Percentiles rank a stretch among this genome's conserved stretches.
Evolutionary conservation across 2,329 filamentous ascomycete species (phyloP).

Genomic region (Monosporascus sp.): DNA sequence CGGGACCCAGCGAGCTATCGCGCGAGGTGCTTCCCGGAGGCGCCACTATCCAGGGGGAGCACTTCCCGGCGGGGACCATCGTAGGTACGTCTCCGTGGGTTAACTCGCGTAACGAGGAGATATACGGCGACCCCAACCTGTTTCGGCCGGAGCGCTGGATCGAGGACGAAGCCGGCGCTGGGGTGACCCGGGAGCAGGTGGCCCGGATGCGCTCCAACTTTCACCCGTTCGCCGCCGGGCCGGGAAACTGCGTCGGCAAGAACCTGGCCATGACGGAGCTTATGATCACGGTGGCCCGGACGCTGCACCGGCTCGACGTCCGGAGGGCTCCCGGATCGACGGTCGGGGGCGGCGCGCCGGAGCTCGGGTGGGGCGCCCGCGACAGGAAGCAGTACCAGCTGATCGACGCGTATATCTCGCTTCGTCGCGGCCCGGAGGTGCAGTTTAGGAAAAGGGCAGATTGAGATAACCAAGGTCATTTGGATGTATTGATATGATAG

Average conservation of each 20-base stretch:
- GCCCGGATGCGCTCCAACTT: slow-evolving; percentile 5
- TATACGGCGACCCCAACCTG: slow-evolving; percentile 9
- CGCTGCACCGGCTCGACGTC: slow-evolving; percentile 16
- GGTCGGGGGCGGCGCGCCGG: slow-evolving; percentile 9
- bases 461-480: too few species aligned
- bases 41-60: slow-evolving; percentile 9
- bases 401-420: slow-evolving; percentile 17
- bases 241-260: slow-evolving; percentile 13
- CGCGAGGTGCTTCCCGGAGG: slow-evolving; percentile 19
- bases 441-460: slow-evolving; percentile 16
- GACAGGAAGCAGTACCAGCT: slow-evolving; percentile 17
- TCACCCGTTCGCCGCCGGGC: slow-evolving; percentile 14
- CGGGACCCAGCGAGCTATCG: slow-evolving; percentile 10
- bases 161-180: slow-evolving; percentile 1
- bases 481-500: too few species aligned
- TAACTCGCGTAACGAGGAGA: slow-evolving; percentile 4
- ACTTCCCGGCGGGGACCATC: slow-evolving; percentile 17
- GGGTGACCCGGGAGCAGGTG: slow-evolving; percentile 9
- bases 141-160: slow-evolving; percentile 24
- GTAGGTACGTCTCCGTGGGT: slow-evolving; percentile 13
- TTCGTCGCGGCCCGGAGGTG: slow-evolving; percentile 17
- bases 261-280: slow-evolving; percentile 19
- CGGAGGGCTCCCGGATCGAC: slow-evolving; percentile 16
- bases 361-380: slow-evolving; percentile 10
- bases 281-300: slow-evolving; percentile 16